Percentiles rank a stretch among this genome's conserved stretches.
Conservation (phyloP, 306 rosid species). For the Quercus engelmannii region DNA sequence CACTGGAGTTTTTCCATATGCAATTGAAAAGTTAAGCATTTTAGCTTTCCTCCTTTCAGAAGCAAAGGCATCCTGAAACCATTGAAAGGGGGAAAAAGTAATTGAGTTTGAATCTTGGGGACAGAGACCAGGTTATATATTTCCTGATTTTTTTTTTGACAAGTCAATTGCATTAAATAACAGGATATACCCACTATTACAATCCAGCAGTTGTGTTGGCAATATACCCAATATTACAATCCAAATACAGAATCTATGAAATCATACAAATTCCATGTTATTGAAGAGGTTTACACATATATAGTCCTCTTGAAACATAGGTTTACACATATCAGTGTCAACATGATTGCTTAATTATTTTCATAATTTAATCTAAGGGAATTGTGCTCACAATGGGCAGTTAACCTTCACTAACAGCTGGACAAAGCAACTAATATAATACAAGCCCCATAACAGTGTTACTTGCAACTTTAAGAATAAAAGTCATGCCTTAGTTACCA, state of each 20-base stretch:
- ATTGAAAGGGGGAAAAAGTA: background rate
- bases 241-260: background rate
- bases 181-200: no score
- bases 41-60: constrained; percentile 97
- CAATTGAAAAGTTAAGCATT: constrained; percentile 97
- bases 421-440: background rate
- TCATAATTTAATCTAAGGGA: background rate
- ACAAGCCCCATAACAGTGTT: background rate
- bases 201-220: no score
- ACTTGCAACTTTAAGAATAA: background rate
- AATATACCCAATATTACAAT: no score
- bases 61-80: constrained; percentile 72
- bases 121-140: background rate
- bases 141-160: background rate
- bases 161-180: no score
- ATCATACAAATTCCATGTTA: background rate
- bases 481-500: background rate
- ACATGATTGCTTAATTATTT: background rate
- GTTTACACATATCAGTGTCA: background rate
- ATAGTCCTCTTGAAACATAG: background rate
- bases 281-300: background rate
- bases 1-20: constrained; percentile 91
- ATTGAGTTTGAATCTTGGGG: background rate
- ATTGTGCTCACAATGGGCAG: background rate
- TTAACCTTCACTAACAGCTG: background rate